A percentile compares a stretch with the other conserved stretches of the same genome.
Conservation (phyloP, 176 grass and related monocot species). For the Bothriochloa decipiens region DNA sequence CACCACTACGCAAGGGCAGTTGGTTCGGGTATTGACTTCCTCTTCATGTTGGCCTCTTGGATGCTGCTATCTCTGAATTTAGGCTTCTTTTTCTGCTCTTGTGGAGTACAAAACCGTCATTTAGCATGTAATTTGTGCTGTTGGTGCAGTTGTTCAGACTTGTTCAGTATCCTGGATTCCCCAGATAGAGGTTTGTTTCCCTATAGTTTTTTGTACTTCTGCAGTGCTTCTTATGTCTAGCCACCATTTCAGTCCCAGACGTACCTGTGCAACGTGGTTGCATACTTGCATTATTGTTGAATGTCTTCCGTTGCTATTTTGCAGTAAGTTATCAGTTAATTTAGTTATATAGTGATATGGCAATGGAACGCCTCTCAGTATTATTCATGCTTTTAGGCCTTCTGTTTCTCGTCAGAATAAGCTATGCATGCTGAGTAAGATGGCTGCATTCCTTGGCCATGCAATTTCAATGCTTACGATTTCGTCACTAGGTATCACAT, state of each 20-base stretch:
- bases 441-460: neutral
- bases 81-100: constrained; percentile 43
- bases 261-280: constrained; percentile 16
- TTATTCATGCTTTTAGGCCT: neutral
- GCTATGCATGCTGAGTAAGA: neutral
- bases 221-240: constrained; percentile 19
- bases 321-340: neutral
- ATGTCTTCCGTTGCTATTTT: neutral
- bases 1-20: constrained; percentile 90
- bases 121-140: constrained; percentile 45
- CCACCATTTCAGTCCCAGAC: constrained; percentile 34
- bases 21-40: constrained; percentile 99
- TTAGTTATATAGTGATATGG: neutral
- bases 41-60: constrained; percentile 49
- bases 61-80: constrained; percentile 45
- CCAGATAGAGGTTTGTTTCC: constrained; percentile 42
- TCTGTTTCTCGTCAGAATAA: neutral
- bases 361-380: neutral
- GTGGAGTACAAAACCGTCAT: constrained; percentile 46
- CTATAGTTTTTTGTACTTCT: constrained; percentile 20
- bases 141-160: constrained; percentile 40
- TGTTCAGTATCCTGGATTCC: constrained; percentile 25
- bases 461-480: neutral
- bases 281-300: neutral
- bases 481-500: neutral